phyloP scores from a whole-genome alignment of 2,329 filamentous ascomycete genomes.

The Penicillium corylophilum region DNA sequence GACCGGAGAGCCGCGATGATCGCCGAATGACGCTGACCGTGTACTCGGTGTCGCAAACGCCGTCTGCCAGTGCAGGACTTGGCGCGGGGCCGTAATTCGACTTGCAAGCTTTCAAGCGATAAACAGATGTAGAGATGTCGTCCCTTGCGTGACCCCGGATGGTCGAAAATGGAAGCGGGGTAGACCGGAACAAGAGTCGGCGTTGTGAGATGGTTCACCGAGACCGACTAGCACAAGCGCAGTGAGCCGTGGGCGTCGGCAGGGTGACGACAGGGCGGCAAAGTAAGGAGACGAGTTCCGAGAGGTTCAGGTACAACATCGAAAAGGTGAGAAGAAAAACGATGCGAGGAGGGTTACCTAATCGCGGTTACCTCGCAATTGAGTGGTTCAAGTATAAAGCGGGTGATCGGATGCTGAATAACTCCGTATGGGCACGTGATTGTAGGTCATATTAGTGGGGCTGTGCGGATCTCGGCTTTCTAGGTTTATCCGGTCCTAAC shows the following conservation, averaged over 20 bases:
- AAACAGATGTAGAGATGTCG: background rate
- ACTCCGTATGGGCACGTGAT: background rate
- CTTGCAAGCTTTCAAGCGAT: background rate
- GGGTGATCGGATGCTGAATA: background rate
- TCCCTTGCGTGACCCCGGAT: background rate
- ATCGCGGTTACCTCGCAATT: background rate
- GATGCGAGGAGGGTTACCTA: constrained; percentile 10
- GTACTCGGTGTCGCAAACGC: constrained; percentile 7
- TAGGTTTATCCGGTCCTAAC: background rate
- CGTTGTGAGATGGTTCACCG: background rate
- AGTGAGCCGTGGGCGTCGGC: constrained; percentile 3
- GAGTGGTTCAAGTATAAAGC: background rate
- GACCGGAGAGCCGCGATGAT: constrained; percentile 7
- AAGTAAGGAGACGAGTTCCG: background rate
- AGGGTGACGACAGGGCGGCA: constrained; percentile 5
- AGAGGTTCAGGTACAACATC: background rate
- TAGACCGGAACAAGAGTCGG: constrained; percentile 4
- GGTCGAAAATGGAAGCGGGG: constrained; percentile 3
- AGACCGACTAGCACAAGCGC: constrained; percentile 2
- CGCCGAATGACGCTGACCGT: constrained; percentile 9
- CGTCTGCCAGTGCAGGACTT: background rate
- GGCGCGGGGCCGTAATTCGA: background rate
- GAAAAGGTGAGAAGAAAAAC: constrained; percentile 4
- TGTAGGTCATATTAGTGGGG: background rate
- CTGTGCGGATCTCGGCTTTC: background rate